These are phyloP conservation scores for Tylopilus cervinicoccineus DNA, from an alignment of 768 basidiomycete species.

Conservation along the genomic window DNA sequence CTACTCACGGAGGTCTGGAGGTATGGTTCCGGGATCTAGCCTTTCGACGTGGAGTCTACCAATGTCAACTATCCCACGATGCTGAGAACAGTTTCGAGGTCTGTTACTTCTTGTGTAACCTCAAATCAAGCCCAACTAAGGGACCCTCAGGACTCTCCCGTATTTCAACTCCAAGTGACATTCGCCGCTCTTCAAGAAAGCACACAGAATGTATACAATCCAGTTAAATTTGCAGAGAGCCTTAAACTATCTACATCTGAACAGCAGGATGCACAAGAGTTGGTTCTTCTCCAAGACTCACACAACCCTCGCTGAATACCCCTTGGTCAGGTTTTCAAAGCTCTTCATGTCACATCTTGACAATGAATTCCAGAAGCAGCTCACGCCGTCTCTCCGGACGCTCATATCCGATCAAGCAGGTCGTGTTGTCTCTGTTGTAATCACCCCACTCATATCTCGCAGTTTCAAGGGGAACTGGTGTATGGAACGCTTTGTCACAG, in stretches of 20 bases:
- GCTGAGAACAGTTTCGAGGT: constrained; percentile 43
- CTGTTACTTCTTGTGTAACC: constrained; percentile 7
- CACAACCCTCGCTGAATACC: constrained; percentile 3
- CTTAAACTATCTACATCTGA: constrained; percentile 75
- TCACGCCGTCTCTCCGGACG: constrained; percentile 53
- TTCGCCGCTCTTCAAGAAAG: constrained; percentile 85
- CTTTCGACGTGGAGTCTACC: constrained; percentile 82
- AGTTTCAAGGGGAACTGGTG: constrained; percentile 87
- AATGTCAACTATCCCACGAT: constrained; percentile 59
- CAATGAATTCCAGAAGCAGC: constrained; percentile 82
- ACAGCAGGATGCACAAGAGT: constrained; percentile 99
- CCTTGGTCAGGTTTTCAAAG: constrained; percentile 74
- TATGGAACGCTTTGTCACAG: constrained; percentile 76
- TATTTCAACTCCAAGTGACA: constrained; percentile 73
- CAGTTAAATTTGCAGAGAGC: constrained; percentile 79
- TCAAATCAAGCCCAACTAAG: background rate
- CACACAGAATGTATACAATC: constrained; percentile 71
- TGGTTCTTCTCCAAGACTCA: constrained; percentile 20
- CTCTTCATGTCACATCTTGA: constrained; percentile 90
- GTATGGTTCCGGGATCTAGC: constrained; percentile 88
- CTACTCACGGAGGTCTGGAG: constrained; percentile 36
- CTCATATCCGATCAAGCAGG: constrained; percentile 72
- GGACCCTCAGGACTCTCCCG: constrained; percentile 60
- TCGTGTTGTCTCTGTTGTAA: background rate
- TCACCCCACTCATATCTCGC: constrained; percentile 7